These are phyloP conservation scores for Chrysanthemum seticuspe DNA, from an alignment of 129 eudicot genomes.

Conservation along the genomic window DNA sequence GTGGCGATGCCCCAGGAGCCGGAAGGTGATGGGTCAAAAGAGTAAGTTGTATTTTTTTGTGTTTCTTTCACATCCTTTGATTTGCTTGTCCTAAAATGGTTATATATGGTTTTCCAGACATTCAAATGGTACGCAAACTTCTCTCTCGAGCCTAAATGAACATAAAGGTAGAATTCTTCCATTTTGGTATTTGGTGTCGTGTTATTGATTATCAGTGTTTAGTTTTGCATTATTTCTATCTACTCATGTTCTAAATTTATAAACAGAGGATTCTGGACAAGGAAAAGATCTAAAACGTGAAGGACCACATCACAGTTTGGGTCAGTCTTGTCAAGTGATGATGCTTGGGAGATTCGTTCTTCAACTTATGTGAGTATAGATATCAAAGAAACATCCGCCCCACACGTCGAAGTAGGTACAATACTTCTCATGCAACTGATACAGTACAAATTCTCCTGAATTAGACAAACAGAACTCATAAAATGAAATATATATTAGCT, in stretches of 20 bases:
- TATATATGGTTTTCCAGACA: conserved; percentile 29
- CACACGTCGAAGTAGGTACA: conserved; percentile 34
- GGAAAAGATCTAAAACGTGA: conserved; percentile 18
- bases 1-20: conserved; percentile 35
- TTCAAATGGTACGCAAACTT: conserved; percentile 29
- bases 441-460: background rate
- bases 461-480: background rate
- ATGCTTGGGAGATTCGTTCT: conserved; percentile 47
- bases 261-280: conserved; percentile 28
- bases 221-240: background rate
- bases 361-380: conserved; percentile 39
- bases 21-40: conserved; percentile 25
- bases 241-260: conserved; percentile 7
- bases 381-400: conserved; percentile 32
- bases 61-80: background rate
- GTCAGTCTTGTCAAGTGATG: conserved; percentile 38
- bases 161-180: conserved; percentile 30
- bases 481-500: background rate
- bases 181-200: background rate
- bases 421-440: conserved; percentile 17
- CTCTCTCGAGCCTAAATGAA: conserved; percentile 25
- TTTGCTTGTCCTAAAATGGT: conserved; percentile 18
- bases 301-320: conserved; percentile 19
- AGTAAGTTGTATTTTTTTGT: conserved; percentile 25
- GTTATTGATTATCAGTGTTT: conserved; percentile 5